phyloP scores from a whole-genome alignment of 2,329 filamentous ascomycete species.

The Colletotrichum siamense region DNA sequence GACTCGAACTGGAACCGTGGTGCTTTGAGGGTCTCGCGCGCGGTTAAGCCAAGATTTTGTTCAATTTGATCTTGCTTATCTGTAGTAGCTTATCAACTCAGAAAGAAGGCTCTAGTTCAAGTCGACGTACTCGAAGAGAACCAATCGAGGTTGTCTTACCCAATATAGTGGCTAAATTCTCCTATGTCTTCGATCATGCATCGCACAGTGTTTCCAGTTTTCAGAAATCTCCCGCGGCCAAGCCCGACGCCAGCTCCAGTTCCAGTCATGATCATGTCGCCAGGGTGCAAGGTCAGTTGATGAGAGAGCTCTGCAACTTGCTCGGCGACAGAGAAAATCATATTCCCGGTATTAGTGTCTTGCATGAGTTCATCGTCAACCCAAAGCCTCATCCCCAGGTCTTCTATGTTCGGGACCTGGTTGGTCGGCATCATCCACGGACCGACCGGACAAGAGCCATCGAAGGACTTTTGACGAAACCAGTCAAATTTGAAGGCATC shows the following conservation, averaged over 20 bases:
- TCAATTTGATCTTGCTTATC: background rate
- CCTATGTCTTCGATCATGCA: background rate
- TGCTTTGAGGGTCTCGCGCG: background rate
- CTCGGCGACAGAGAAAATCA: background rate
- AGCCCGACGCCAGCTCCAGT: background rate
- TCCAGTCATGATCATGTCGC: background rate
- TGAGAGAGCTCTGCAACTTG: background rate
- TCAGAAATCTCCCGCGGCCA: background rate
- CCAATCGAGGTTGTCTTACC: background rate
- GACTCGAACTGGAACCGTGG: background rate
- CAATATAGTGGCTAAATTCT: background rate
- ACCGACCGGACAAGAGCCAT: background rate
- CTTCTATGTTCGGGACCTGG: background rate
- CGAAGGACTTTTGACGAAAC: background rate
- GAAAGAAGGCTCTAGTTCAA: background rate
- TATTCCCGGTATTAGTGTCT: background rate
- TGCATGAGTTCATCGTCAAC: background rate
- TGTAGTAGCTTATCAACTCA: background rate
- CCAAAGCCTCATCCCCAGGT: background rate
- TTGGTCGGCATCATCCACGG: background rate
- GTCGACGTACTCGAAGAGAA: background rate
- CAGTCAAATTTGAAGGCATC: background rate
- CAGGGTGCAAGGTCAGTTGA: background rate
- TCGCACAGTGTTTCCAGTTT: background rate
- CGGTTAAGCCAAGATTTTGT: background rate